Evolutionary conservation across 2,329 filamentous ascomycete genomes (phyloP), one percentile per base, ranked within the genome.

Genomic region (Pestalotiopsis fici): DNA sequence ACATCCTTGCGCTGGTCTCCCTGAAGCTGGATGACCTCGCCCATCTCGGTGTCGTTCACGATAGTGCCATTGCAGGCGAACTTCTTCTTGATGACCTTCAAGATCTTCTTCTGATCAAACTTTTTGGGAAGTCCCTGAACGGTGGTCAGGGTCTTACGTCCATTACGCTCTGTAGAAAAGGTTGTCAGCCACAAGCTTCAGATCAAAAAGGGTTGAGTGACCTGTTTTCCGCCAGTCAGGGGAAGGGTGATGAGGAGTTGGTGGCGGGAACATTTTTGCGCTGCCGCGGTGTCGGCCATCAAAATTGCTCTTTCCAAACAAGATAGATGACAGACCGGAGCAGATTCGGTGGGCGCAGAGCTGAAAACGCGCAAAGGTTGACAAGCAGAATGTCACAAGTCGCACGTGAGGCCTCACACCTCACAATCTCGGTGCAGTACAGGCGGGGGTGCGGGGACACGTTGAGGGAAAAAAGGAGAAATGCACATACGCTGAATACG

Each of bases 61-160:
- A 98, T 97, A 85, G 95, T 98, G 89, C 96, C 96, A 98, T 99
- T 98, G 93, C 95, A 98, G 83, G 96, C 95, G 80, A 98, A 98
- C 82, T 97, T 96, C 90, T 98, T 98, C 91, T 98, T 98, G 88
- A 98, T 97, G 84, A 97, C 95, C 88, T 98, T 98, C 79, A 99
- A 91, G 82, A 99, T 98, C 87, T 98, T 98, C 91, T 98, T 98
- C 85, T 96, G 94, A 86, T 98, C 95, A 80, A 98, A 98, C 82
- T 98, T 98, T 88, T 96, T 96, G 72, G 96, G 95, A 78, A 99
- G 91, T 85, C 96, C 96, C 90, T 98, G 95, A 79, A 99, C 95
- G 78, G 96, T 99, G 78, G 96, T 99, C 92, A 99, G 89, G 87
- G 96, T 98, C 90, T 99, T 99, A 85, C 96, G 96, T 91, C 96